Evolutionary conservation across 208 protist species (phyloP).

Genomic region (Trypanosoma lewisi): DNA sequence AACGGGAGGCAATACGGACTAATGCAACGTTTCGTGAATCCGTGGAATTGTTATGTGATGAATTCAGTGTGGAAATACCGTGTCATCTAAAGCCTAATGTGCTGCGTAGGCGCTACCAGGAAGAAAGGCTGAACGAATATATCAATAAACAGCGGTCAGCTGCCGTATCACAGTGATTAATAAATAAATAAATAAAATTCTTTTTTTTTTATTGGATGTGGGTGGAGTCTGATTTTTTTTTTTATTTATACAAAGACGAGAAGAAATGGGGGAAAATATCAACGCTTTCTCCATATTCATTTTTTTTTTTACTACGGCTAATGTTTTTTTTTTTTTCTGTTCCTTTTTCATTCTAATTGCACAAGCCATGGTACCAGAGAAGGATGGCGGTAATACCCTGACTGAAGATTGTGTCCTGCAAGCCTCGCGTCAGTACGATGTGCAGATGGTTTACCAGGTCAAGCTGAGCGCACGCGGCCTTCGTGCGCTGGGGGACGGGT

Average conservation of each 20-base stretch:
- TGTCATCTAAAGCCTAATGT: conserved; percentile 39
- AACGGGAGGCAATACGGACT: conserved; percentile 52
- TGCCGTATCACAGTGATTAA: background rate
- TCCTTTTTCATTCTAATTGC: background rate
- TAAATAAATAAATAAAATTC: background rate
- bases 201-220: background rate
- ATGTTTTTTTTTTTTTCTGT: conserved; percentile 5
- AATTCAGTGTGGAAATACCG: conserved; percentile 75
- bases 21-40: conserved; percentile 36
- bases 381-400: conserved; percentile 3
- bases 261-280: too few relatives aligned
- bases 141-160: conserved; percentile 11
- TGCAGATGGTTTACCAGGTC: conserved; percentile 38
- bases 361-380: background rate
- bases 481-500: conserved; percentile 31
- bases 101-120: conserved; percentile 47
- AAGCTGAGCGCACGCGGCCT: conserved; percentile 27
- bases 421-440: conserved; percentile 68
- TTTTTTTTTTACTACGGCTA: background rate
- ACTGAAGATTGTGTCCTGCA: conserved; percentile 45
- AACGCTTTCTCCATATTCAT: too few relatives aligned
- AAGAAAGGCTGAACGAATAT: conserved; percentile 36
- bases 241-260: too few relatives aligned
- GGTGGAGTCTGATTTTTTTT: too few relatives aligned
- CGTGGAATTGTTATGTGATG: conserved; percentile 70